phyloP scores from a whole-genome alignment of 1,284 basidiomycete genomes.

The Earliella scabrosa region DNA sequence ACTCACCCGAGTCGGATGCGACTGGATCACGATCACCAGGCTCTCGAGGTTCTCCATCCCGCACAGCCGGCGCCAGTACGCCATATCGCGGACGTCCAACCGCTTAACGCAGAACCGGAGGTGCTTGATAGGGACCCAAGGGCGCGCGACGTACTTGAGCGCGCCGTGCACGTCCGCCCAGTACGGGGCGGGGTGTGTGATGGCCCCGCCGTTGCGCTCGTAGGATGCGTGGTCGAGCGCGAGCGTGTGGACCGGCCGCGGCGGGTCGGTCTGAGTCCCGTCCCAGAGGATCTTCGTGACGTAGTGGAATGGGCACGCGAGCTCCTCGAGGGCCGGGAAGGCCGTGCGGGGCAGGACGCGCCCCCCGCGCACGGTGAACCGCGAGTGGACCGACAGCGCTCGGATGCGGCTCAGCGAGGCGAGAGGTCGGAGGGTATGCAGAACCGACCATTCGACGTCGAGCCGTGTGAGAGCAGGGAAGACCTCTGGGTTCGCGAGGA shows the following conservation, averaged over 20 bases:
- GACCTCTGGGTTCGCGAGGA: background rate
- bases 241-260: conserved; percentile 3
- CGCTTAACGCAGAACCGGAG: background rate
- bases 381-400: background rate
- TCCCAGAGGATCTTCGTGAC: background rate
- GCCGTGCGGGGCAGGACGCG: background rate
- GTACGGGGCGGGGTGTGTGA: background rate
- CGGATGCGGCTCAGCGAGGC: background rate
- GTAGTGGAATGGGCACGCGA: background rate
- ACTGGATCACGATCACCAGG: background rate
- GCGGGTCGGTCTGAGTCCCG: background rate
- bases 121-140: no score
- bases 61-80: background rate
- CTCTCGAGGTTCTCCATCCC: background rate
- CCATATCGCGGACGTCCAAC: background rate
- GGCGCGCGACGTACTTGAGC: background rate
- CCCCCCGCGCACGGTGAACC: background rate
- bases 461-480: background rate
- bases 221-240: background rate
- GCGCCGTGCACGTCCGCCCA: background rate
- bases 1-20: background rate
- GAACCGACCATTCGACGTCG: background rate
- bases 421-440: background rate
- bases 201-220: background rate
- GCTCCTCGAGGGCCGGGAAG: conserved; percentile 3